Conservation (phyloP, 139 green algal genomes). For the Micractinium sp. region DNA sequence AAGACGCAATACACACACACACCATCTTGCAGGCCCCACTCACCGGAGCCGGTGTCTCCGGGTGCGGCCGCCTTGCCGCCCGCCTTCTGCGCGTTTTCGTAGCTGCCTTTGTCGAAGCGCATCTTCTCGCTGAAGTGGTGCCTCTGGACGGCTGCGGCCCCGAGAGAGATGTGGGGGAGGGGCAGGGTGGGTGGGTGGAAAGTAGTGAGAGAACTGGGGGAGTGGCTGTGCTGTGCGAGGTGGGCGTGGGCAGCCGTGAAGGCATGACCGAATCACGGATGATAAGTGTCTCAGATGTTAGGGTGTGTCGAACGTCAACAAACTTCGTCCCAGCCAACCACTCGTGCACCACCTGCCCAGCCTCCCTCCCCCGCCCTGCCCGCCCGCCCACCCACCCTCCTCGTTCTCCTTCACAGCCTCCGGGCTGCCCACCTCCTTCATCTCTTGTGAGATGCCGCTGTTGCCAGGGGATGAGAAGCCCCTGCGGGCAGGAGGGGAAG, state of each 20-base stretch:
- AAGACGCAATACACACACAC: no score
- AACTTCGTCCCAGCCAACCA: no score
- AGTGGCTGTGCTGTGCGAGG: not conserved
- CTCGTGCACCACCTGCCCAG: no score
- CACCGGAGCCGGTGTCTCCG: slow-evolving; percentile 6
- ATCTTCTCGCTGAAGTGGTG: slow-evolving; percentile 36
- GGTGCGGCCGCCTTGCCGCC: not conserved
- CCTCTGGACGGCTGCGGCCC: slow-evolving; percentile 12
- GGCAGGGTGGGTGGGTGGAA: not conserved
- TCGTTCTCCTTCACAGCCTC: not conserved
- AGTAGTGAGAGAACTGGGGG: not conserved
- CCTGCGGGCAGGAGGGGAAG: not conserved
- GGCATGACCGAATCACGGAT: no score
- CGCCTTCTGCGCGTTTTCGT: slow-evolving; percentile 3
- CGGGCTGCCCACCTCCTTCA: slow-evolving; percentile 10
- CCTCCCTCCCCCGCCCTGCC: not conserved
- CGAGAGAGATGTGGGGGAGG: not conserved
- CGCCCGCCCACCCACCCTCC: not conserved
- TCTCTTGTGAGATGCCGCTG: slow-evolving; percentile 15
- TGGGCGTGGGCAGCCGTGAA: not conserved
- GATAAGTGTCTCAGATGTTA: no score
- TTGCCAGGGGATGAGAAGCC: slow-evolving; percentile 28
- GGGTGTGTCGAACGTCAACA: no score
- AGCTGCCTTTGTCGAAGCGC: slow-evolving; percentile 14
- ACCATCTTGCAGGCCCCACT: not conserved